These are phyloP conservation scores for Boletus edulis DNA, from an alignment of 768 basidiomycete genomes.

Conservation along the genomic window DNA sequence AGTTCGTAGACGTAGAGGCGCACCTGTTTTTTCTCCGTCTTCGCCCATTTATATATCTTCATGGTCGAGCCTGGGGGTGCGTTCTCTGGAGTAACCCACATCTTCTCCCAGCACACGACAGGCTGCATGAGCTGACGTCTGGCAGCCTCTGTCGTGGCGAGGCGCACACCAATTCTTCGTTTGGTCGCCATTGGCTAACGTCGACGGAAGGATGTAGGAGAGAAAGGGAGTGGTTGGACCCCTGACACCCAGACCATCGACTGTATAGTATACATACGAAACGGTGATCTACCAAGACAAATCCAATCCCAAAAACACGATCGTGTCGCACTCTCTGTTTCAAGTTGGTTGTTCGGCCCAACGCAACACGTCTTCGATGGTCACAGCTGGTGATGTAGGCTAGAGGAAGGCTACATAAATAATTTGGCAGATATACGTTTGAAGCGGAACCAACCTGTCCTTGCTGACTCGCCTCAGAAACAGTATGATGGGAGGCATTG, in stretches of 20 bases:
- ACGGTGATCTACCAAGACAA: neutral
- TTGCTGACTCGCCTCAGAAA: slow-evolving; percentile 1
- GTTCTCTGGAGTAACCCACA: slow-evolving; percentile 61
- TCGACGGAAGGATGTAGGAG: neutral
- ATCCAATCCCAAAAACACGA: neutral
- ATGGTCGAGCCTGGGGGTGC: slow-evolving; percentile 55
- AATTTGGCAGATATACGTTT: neutral
- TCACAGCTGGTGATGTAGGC: slow-evolving; percentile 12
- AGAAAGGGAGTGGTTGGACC: slow-evolving; percentile 9
- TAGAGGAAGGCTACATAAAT: slow-evolving; percentile 1
- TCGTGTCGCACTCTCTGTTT: neutral
- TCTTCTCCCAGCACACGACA: slow-evolving; percentile 83
- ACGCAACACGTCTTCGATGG: slow-evolving; percentile 43
- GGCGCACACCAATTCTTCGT: slow-evolving; percentile 74
- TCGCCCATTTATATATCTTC: slow-evolving; percentile 75
- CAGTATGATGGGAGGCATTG: neutral
- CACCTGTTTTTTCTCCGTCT: slow-evolving; percentile 77
- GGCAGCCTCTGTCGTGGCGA: slow-evolving; percentile 76
- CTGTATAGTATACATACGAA: neutral
- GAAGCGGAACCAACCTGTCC: slow-evolving; percentile 16
- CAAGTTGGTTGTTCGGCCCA: slow-evolving; percentile 55
- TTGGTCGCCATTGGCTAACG: slow-evolving; percentile 57
- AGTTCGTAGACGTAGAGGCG: slow-evolving; percentile 15
- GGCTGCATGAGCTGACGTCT: slow-evolving; percentile 86
- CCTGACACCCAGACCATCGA: slow-evolving; percentile 11